Evolutionary conservation across 2,329 filamentous ascomycete species (phyloP), one percentile per base, ranked within the genome.

Genomic region (Cryphonectria nitschkei): DNA sequence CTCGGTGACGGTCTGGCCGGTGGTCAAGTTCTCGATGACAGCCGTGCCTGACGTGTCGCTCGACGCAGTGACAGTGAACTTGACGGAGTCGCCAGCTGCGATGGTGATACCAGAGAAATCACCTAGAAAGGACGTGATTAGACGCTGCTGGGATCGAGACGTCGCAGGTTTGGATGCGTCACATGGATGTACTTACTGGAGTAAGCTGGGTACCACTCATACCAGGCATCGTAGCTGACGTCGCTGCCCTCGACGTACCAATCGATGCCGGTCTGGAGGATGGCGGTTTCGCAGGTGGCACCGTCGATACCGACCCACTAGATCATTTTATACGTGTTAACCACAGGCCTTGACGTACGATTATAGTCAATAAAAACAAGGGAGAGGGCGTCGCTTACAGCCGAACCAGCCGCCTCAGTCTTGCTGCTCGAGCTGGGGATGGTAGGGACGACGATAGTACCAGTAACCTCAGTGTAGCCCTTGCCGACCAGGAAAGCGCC

Each of bases 221-320:
- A 89, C 87, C 88, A 90, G 34, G 87, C 85, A 69, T 86, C 83
- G 75, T 84, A 89, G 8, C 76, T 80, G 2, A 83, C 81, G 0
- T 74, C 73, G 26, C 76, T 77, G 29, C 81, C 79, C 22, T 82
- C 76, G 41, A 85, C 79, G 54, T 83, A 84, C 76, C 87, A 87
- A 77, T 89, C 87, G 41, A 89, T 78, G 37, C 87, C 88, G 0
- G 87, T 86, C 76, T 89, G 87, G 1, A 89, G 79, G 66, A 89
- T 88, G 7, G 86, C 85, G 2, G 79, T 81, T 5, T 76, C 76
- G 77, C 86, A 89, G 3, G 86, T 88, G 73, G 89, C 86, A 8
- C 88, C 88, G 68, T 89, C 88, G 67, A 90, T 89, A 19, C 87
- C 87, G 11, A 89, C 87, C 88, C 87, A 89, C 14, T 72, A 26